Percentiles rank a stretch among this genome's conserved stretches.
These are phyloP conservation scores for Globisporangium apiculatum DNA, from an alignment of 352 stramenopile species.

Conservation along the genomic window DNA sequence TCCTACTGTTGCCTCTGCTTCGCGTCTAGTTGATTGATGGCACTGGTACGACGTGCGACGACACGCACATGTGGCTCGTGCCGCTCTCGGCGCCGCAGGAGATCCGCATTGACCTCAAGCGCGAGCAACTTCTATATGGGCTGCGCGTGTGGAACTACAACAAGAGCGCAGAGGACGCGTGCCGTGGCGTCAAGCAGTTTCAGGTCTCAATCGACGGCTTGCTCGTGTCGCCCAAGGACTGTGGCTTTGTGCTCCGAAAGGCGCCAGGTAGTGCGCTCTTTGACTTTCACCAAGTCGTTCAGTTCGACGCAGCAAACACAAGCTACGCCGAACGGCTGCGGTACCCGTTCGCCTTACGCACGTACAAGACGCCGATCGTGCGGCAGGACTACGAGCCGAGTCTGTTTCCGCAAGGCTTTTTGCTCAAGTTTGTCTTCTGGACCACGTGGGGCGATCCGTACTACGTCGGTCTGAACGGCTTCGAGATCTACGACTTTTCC, in stretches of 20 bases:
- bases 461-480: constrained; percentile 73
- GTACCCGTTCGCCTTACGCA: constrained; percentile 29
- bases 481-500: constrained; percentile 70
- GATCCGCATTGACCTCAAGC: constrained; percentile 55
- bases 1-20: background rate
- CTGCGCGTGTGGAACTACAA: constrained; percentile 84
- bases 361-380: constrained; percentile 72
- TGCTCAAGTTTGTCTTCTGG: constrained; percentile 82
- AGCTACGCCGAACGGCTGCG: constrained; percentile 29
- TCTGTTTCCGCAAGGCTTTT: constrained; percentile 73
- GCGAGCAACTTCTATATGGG: constrained; percentile 43
- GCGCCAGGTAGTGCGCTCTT: constrained; percentile 60
- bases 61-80: constrained; percentile 89
- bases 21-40: constrained; percentile 67
- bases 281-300: constrained; percentile 68
- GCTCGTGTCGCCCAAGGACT: constrained; percentile 42
- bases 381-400: constrained; percentile 84
- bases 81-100: constrained; percentile 40
- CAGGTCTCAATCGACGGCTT: constrained; percentile 37
- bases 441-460: constrained; percentile 81
- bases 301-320: constrained; percentile 18
- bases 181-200: constrained; percentile 61
- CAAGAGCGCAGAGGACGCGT: constrained; percentile 64
- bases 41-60: constrained; percentile 72
- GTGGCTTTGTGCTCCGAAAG: constrained; percentile 71